Conservation (phyloP, 148 eudicot species). For the Cornus suecica region DNA sequence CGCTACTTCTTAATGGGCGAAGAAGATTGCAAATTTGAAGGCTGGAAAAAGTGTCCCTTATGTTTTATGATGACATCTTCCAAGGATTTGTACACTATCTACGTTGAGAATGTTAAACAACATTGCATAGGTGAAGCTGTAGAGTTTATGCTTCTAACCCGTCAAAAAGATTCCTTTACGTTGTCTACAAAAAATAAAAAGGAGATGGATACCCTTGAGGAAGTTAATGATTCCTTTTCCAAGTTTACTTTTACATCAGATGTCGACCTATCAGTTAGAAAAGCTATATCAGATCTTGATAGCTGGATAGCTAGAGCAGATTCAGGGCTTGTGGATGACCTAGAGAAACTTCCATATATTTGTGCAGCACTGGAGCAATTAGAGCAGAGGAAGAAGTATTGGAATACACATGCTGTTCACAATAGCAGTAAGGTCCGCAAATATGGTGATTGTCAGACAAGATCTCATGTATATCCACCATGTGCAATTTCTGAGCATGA, state of each 20-base stretch:
- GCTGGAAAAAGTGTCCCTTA: slow-evolving; percentile 85
- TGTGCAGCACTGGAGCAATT: slow-evolving; percentile 87
- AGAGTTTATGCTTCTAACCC: slow-evolving; percentile 75
- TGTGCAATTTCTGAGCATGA: slow-evolving; percentile 20
- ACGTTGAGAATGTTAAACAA: slow-evolving; percentile 71
- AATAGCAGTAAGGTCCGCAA: slow-evolving; percentile 20
- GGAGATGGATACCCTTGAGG: slow-evolving; percentile 23
- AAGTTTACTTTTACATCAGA: slow-evolving; percentile 84
- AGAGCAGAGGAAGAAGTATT: slow-evolving; percentile 70
- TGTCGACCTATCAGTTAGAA: slow-evolving; percentile 80
- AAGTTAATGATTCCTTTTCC: slow-evolving; percentile 55
- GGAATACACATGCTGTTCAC: slow-evolving; percentile 51
- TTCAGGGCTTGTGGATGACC: slow-evolving; percentile 90
- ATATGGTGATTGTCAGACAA: slow-evolving; percentile 18
- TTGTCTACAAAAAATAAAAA: slow-evolving; percentile 46
- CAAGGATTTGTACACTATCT: slow-evolving; percentile 76
- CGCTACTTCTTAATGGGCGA: slow-evolving; percentile 69
- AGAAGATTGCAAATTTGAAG: slow-evolving; percentile 67
- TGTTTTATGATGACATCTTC: slow-evolving; percentile 88
- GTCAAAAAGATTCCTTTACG: slow-evolving; percentile 66
- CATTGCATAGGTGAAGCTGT: slow-evolving; percentile 51
- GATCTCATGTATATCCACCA: slow-evolving; percentile 19
- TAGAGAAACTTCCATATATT: slow-evolving; percentile 94
- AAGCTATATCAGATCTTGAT: slow-evolving; percentile 79
- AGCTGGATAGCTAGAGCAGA: slow-evolving; percentile 92